phyloP scores from a whole-genome alignment of 768 basidiomycete genomes.

The Leccinum arenicola region DNA sequence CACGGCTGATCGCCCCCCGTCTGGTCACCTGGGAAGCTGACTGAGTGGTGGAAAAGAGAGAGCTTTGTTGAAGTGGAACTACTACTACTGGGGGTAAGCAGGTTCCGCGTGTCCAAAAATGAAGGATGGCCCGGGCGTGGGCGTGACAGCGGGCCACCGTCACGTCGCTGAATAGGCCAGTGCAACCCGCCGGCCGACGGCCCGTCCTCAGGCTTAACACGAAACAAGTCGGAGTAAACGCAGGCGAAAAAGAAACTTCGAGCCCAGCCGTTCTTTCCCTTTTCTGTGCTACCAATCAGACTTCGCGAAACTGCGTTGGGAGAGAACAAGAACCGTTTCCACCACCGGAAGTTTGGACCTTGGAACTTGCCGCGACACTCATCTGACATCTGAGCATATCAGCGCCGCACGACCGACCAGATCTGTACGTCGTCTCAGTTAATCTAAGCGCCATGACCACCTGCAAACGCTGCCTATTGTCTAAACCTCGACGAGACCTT shows the following conservation, averaged over 20 bases:
- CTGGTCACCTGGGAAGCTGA: conserved; percentile 5
- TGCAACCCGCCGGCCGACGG: conserved; percentile 18
- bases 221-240: background rate
- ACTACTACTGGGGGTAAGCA: background rate
- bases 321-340: background rate
- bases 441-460: conserved; percentile 12
- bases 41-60: background rate
- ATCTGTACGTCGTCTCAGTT: conserved; percentile 18
- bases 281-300: conserved; percentile 12
- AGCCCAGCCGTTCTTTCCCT: conserved; percentile 9
- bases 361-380: background rate
- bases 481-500: conserved; percentile 6
- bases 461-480: background rate
- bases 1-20: conserved; percentile 4
- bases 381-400: background rate
- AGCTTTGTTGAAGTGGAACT: background rate
- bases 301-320: background rate
- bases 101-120: background rate
- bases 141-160: conserved; percentile 9
- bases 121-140: background rate
- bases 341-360: background rate
- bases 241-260: background rate
- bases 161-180: conserved; percentile 11
- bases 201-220: background rate
- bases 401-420: conserved; percentile 1